These are phyloP conservation scores for Fusarium decemcellulare DNA, from an alignment of 2,329 filamentous ascomycete genomes.

Conservation along the genomic window DNA sequence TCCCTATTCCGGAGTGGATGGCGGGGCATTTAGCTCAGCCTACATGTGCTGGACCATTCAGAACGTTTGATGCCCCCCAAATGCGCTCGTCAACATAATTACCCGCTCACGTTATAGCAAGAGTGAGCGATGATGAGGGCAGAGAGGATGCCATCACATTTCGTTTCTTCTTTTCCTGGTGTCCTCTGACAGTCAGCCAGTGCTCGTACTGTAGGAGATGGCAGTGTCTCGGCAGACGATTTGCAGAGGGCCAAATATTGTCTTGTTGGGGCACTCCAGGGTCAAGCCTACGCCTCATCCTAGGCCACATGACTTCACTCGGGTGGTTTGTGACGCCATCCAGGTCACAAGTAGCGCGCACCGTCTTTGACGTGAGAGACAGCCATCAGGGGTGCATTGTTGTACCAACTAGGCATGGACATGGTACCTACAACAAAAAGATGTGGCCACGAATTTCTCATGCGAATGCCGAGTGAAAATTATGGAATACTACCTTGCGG, in stretches of 20 bases:
- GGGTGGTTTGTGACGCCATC: conserved; percentile 48
- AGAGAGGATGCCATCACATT: conserved; percentile 26
- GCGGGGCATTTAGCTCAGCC: conserved; percentile 11
- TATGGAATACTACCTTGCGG: neutral
- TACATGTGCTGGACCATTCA: conserved; percentile 4
- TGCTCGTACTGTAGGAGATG: neutral
- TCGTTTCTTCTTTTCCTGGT: neutral
- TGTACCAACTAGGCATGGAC: conserved; percentile 15
- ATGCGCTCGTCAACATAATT: conserved; percentile 4
- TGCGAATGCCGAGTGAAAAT: conserved; percentile 33
- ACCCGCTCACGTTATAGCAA: conserved; percentile 6
- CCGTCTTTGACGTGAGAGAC: conserved; percentile 26
- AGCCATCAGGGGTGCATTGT: conserved; percentile 30
- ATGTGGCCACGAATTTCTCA: conserved; percentile 12
- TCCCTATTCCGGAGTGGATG: conserved; percentile 7
- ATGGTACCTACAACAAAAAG: neutral
- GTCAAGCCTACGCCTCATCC: conserved; percentile 23
- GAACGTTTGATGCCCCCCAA: conserved; percentile 9
- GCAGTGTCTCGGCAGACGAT: conserved; percentile 5
- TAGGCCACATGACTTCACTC: conserved; percentile 46
- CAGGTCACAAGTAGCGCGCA: conserved; percentile 42
- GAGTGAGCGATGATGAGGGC: conserved; percentile 9
- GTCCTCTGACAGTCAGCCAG: neutral
- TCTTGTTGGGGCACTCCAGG: conserved; percentile 38
- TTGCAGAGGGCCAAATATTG: conserved; percentile 12